A percentile compares a stretch with the other conserved stretches of the same genome.
These are phyloP conservation scores for Teunomyces pallodes DNA, from an alignment of 805 yeast genomes.

Conservation along the genomic window DNA sequence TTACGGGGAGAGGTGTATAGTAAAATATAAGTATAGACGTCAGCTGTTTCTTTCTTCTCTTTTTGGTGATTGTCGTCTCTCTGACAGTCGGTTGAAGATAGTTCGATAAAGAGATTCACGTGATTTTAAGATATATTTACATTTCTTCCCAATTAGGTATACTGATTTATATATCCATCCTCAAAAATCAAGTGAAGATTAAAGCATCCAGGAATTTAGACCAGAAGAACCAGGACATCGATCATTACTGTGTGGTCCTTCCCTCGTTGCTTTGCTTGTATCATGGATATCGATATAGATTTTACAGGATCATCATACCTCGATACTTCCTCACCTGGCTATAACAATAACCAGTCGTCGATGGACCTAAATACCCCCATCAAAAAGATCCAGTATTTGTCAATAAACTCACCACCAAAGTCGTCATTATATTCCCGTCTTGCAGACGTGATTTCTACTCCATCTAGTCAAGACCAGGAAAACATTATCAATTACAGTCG, in stretches of 20 bases:
- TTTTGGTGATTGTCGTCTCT: too few relatives aligned
- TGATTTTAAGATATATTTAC: neutral
- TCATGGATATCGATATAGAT: constrained; percentile 1
- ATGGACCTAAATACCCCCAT: constrained; percentile 37
- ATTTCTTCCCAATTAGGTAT: constrained; percentile 2
- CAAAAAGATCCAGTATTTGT: constrained; percentile 32
- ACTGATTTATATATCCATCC: constrained; percentile 1
- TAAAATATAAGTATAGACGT: too few relatives aligned
- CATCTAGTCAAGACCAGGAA: neutral
- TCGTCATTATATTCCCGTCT: constrained; percentile 7
- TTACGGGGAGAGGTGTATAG: too few relatives aligned
- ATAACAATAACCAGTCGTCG: constrained; percentile 10
- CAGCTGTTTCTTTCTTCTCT: too few relatives aligned
- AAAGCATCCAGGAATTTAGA: neutral
- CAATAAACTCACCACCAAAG: constrained; percentile 29
- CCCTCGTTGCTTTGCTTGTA: neutral
- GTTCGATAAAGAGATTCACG: neutral
- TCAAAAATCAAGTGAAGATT: neutral
- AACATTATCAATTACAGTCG: neutral
- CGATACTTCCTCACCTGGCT: neutral
- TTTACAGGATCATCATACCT: constrained; percentile 1
- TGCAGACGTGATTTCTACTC: neutral
- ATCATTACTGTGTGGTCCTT: neutral
- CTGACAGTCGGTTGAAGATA: too few relatives aligned
- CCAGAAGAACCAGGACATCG: neutral